Percentiles rank a stretch among this genome's conserved stretches.
These are phyloP conservation scores for Plasmodium vivax DNA, from an alignment of 169 alveolate genomes.

Conservation along the genomic window DNA sequence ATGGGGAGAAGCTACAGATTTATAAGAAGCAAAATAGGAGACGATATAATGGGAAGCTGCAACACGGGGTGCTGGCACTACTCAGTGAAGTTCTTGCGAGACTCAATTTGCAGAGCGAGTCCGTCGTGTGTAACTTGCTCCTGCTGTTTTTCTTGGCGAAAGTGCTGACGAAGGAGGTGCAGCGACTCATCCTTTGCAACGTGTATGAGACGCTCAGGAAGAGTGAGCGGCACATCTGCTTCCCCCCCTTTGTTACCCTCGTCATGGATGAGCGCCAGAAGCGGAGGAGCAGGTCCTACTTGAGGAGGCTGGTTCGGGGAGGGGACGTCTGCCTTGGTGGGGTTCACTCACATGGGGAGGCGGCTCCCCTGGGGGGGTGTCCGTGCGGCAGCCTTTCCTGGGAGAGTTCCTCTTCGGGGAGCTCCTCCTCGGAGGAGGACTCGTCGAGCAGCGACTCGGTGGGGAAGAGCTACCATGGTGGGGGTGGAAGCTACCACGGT, in stretches of 20 bases:
- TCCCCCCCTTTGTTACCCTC: constrained; percentile 47
- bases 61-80: constrained; percentile 26
- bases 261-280: constrained; percentile 44
- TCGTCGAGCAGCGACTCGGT: background rate
- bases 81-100: background rate
- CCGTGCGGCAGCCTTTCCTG: background rate
- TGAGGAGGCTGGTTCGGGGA: constrained; percentile 6
- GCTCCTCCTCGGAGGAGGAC: background rate
- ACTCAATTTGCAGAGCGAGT: constrained; percentile 4
- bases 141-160: constrained; percentile 16
- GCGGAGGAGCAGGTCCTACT: constrained; percentile 8
- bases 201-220: constrained; percentile 50
- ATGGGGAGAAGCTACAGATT: constrained; percentile 8
- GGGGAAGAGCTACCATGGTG: background rate
- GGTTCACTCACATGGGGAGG: background rate
- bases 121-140: background rate
- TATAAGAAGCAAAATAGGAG: constrained; percentile 31
- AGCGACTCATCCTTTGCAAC: constrained; percentile 22
- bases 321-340: background rate
- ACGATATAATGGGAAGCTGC: background rate
- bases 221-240: constrained; percentile 40
- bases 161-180: constrained; percentile 16
- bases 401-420: background rate
- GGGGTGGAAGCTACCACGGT: background rate
- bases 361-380: background rate